These are phyloP conservation scores for Fraxinus xanthoxyloides DNA, from an alignment of 305 asterid species.

Conservation along the genomic window DNA sequence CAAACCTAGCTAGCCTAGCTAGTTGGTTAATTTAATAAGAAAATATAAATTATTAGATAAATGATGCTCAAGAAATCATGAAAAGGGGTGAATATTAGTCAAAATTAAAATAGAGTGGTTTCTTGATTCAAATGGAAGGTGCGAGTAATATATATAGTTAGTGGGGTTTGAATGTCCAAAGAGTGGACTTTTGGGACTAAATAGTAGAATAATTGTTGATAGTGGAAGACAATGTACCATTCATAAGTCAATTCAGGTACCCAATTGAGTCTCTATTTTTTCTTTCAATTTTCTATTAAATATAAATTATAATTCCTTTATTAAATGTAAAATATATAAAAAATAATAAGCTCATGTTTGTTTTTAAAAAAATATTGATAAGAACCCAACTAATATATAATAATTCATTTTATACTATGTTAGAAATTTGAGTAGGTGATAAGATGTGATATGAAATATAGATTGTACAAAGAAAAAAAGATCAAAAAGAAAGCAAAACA, in stretches of 20 bases:
- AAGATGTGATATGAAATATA: no score
- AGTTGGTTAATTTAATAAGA: background rate
- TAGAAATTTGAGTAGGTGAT: no score
- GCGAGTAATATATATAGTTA: background rate
- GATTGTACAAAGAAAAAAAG: no score
- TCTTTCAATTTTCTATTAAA: no score
- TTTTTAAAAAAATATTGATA: no score
- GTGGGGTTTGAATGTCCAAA: background rate
- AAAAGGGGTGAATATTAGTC: slow-evolving; percentile 4
- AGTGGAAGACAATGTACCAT: slow-evolving; percentile 17
- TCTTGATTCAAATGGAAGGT: background rate
- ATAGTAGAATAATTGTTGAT: background rate
- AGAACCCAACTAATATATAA: no score
- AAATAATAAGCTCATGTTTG: no score
- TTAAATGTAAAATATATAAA: no score
- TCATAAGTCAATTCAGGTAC: slow-evolving; percentile 5
- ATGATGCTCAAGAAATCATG: background rate
- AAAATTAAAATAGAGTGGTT: slow-evolving; percentile 11
- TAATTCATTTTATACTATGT: no score
- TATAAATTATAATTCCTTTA: no score
- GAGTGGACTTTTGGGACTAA: slow-evolving; percentile 3
- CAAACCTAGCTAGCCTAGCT: background rate
- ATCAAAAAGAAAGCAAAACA: no score
- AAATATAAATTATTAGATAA: background rate
- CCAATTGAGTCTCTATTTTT: no score